Evolutionary conservation across 441 rosid genomes (phyloP).

Genomic region (Erodium texanum): DNA sequence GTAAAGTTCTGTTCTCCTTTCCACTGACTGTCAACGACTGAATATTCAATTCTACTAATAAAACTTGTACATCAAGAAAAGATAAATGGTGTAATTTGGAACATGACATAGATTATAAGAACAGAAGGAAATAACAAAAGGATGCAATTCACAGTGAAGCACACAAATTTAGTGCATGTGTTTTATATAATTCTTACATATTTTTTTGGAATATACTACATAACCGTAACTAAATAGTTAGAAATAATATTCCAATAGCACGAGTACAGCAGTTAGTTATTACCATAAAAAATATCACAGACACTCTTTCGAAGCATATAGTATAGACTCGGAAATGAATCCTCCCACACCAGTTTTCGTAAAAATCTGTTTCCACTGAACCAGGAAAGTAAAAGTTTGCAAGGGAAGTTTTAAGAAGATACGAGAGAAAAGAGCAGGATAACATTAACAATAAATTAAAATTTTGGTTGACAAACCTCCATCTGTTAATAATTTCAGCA

Average conservation of each 20-base stretch:
- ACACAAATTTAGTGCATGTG: no score
- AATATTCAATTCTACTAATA: background rate
- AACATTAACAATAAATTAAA: background rate
- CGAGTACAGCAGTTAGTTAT: constrained; percentile 12
- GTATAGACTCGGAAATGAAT: constrained; percentile 82
- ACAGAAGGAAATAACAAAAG: background rate
- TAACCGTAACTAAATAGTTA: background rate
- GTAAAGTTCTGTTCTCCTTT: background rate
- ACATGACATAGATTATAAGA: background rate
- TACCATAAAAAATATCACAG: constrained; percentile 76
- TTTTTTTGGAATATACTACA: background rate
- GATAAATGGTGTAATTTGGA: no score
- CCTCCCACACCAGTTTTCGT: constrained; percentile 74
- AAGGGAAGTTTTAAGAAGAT: constrained; percentile 4
- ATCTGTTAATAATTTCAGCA: constrained; percentile 37
- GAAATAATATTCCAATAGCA: background rate
- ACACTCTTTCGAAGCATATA: constrained; percentile 67
- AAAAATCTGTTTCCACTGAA: constrained; percentile 56
- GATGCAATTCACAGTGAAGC: background rate
- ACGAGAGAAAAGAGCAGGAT: constrained; percentile 5
- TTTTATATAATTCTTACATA: no score
- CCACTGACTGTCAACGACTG: constrained; percentile 3
- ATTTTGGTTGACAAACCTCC: constrained; percentile 43
- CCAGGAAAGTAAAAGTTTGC: constrained; percentile 21
- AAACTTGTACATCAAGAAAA: background rate